Evolutionary conservation across 305 asterid species (phyloP), one percentile per base, ranked within the genome.

Genomic region (Fraxinus angustifolia): DNA sequence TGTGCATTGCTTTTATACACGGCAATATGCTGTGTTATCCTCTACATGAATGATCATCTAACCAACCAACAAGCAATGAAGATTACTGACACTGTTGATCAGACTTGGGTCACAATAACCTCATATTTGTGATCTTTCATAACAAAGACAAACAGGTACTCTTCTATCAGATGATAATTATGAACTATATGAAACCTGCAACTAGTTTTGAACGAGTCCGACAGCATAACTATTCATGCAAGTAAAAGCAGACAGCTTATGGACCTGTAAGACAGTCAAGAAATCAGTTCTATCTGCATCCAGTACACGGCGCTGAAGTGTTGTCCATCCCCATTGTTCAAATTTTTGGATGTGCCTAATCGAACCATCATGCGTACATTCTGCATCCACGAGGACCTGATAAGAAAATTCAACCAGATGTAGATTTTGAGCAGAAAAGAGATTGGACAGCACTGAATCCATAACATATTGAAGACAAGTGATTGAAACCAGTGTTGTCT

Each of bases 281-380:
- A 89, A 90, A 80, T 91, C 92, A 40, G 93, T 93, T 89, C 99
- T 93, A 81, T 90, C 93, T 77, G 97, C 98, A 88, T 93, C 94
- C 77, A 95, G 88, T 80, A 95, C 96, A 72, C 99, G 99, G 81
- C 97, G 92, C 76, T 87, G 85, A 87, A 95, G 91, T 67, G 99
- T 92, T 75, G 92, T 88, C 99, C 98, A 95, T 78, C 99, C 99
- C 99, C 98, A 95, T 76, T 92, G 95, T 83, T 93, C 96, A 84
- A 92, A 95, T 85, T 95, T 95, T 85, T 93, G 99, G 79, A 95
- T 92, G 86, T 95, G 98, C 83, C 87, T 91, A 72, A 92, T 83
- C 62, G 99, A 95, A 81, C 99, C 99, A 86, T 95, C 99, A 82
- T 95, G 99, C 16, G 98, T 95, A 86, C 99, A 95, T 87, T 95